These are phyloP conservation scores for Thamnidium elegans DNA, from an alignment of 192 early-diverging fungal species.

Conservation along the genomic window DNA sequence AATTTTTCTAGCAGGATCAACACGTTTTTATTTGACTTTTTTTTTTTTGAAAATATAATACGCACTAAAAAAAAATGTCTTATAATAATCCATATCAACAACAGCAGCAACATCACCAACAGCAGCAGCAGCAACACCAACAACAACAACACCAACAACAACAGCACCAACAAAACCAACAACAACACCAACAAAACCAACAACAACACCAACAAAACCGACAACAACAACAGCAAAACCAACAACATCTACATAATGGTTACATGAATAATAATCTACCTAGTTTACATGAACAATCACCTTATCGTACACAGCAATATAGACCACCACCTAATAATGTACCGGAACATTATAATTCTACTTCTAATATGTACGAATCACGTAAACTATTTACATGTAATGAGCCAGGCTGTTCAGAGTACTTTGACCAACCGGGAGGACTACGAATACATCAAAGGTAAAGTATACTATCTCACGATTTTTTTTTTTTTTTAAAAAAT, in stretches of 20 bases:
- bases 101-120: background rate
- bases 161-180: background rate
- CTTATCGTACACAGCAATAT: background rate
- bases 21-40: too few relatives aligned
- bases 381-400: slow-evolving; percentile 16
- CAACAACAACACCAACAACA: background rate
- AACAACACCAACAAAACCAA: slow-evolving; percentile 4
- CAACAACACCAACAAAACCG: background rate
- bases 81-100: background rate
- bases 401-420: slow-evolving; percentile 10
- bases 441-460: slow-evolving; percentile 15
- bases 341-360: background rate
- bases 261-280: background rate
- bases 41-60: too few relatives aligned
- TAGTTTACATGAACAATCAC: background rate
- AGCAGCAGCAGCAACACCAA: background rate
- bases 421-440: slow-evolving; percentile 1
- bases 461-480: background rate
- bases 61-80: too few relatives aligned
- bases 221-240: background rate
- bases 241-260: background rate
- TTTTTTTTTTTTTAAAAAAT: background rate
- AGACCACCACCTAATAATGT: background rate
- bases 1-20: too few relatives aligned
- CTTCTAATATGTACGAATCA: background rate